Evolutionary conservation across 345 rosid species (phyloP), one percentile per base, ranked within the genome.

Genomic region (Syzygium oleosum): DNA sequence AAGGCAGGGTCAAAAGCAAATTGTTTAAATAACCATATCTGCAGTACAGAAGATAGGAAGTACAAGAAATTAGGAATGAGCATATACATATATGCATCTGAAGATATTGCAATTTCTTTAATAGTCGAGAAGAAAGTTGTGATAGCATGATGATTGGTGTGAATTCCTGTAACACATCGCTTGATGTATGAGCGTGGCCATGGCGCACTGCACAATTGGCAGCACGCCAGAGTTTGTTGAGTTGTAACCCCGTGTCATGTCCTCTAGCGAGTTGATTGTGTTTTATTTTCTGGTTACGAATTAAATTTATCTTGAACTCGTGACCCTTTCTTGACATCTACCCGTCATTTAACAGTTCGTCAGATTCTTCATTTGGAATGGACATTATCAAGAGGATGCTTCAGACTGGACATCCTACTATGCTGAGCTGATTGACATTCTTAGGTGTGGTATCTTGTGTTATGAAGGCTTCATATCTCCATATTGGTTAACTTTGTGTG

Each of bases 301-400:
- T 73, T 73, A 73, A 73, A 73, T 73, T 11, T 73, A 19, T 73
- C 80, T 38, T 73, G 80, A 73, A 34, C 25, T 16, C 23, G 5
- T 17, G 49, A 73, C 46, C 80, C 23, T 38, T 73, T 34, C 49
- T 34, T 73, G 19, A 19, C 80, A 73, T 34, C 80, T 73, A 34
- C 80, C 49, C 80, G 38, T 38, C 49, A 73, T 34, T 34, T 34
- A 22, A 34, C 98, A 98, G 99, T 88, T 96, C 99, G 84, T 96
- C 99, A 14, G 99, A 98, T 90, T 98, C 99, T 55, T 92, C 98
- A 12, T 98, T 98, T 90, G 98, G 99, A 88, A 96, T 96, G 97
- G 98, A 96, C 89, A 93, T 96, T 95, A 13, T 96, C 61, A 98
- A 96, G 96, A 94, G 97, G 91, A 96, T 98, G 97, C 95, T 98